Evolutionary conservation across 1,284 basidiomycete species (phyloP).

Genomic region (Moniliella sp.): DNA sequence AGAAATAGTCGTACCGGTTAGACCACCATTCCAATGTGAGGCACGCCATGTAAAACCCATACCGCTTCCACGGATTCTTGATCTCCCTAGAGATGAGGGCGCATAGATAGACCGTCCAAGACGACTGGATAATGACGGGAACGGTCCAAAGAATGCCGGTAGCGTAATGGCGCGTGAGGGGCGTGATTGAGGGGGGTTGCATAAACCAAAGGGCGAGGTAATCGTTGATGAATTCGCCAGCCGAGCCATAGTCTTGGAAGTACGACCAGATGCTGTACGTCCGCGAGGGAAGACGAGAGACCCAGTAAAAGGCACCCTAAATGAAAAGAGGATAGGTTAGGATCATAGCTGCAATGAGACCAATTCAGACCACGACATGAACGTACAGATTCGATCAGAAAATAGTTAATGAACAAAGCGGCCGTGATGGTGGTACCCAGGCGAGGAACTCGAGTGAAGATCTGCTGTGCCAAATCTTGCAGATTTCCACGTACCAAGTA

Average conservation of each 20-base stretch:
- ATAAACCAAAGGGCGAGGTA: constrained; percentile 23
- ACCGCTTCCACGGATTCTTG: constrained; percentile 20
- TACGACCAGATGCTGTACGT: constrained; percentile 23
- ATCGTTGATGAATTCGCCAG: constrained; percentile 13
- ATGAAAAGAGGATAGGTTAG: too few species aligned
- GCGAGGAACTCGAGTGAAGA: constrained; percentile 17
- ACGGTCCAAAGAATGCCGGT: constrained; percentile 26
- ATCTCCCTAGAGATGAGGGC: constrained; percentile 18
- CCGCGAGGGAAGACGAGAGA: constrained; percentile 14
- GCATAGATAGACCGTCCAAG: constrained; percentile 15
- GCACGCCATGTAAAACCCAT: constrained; percentile 17
- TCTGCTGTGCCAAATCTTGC: constrained; percentile 13
- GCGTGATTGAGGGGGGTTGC: constrained; percentile 10
- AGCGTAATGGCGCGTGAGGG: constrained; percentile 14
- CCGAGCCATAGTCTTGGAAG: constrained; percentile 17
- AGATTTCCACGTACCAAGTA: constrained; percentile 19
- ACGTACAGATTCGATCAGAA: constrained; percentile 19
- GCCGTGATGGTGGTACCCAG: constrained; percentile 12
- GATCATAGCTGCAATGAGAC: background rate
- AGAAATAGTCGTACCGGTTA: constrained; percentile 18
- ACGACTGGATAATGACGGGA: constrained; percentile 18
- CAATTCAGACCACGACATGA: too few species aligned
- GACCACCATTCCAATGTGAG: constrained; percentile 17
- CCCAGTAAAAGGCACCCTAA: constrained; percentile 22
- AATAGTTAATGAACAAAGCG: constrained; percentile 18